These are phyloP conservation scores for Chalciporus pseudorubinellus DNA, from an alignment of 768 basidiomycete genomes.

Conservation along the genomic window DNA sequence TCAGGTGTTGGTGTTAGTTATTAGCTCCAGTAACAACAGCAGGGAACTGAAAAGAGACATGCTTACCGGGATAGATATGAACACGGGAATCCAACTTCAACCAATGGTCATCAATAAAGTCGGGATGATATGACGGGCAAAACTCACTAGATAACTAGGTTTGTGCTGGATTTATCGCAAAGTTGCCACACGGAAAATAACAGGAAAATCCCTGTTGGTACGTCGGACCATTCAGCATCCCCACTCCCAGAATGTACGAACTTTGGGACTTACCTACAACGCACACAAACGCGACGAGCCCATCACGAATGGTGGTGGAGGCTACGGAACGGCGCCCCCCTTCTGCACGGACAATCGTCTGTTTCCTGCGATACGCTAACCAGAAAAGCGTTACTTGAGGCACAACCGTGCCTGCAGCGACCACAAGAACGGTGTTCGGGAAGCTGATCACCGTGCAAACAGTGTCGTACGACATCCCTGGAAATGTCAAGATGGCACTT, in stretches of 20 bases:
- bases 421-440: constrained; percentile 4
- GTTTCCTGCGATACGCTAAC: constrained; percentile 16
- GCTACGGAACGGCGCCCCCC: constrained; percentile 1
- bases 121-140: no score
- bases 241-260: background rate
- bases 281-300: constrained; percentile 12
- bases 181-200: constrained; percentile 3
- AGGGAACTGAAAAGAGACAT: no score
- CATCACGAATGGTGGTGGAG: constrained; percentile 24
- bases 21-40: no score
- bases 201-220: constrained; percentile 12
- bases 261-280: constrained; percentile 19
- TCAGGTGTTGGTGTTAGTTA: no score
- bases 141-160: background rate
- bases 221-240: background rate
- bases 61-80: no score
- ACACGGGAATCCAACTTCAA: no score
- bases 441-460: constrained; percentile 9
- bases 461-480: constrained; percentile 10
- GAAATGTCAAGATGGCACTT: background rate
- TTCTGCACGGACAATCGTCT: background rate
- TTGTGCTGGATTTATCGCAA: background rate
- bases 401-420: constrained; percentile 3
- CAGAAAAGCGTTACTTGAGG: constrained; percentile 18
- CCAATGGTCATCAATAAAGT: no score